Evolutionary conservation across 495 filamentous ascomycete species (phyloP).

Genomic region (Hypomontagnella submonticulosa): DNA sequence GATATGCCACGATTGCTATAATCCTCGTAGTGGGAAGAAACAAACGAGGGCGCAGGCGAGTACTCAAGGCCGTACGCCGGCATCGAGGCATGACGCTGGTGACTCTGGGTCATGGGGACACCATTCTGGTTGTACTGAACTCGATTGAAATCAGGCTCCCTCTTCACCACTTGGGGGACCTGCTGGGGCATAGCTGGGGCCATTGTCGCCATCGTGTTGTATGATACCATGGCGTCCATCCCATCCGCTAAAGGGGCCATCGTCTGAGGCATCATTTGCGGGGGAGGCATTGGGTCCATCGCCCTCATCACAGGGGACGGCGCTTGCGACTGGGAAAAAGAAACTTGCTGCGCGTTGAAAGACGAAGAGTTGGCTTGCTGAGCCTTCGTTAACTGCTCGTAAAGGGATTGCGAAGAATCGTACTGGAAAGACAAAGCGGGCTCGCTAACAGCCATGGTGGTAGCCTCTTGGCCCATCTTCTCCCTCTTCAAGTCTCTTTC

Average conservation of each 20-base stretch:
- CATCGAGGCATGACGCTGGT: constrained; percentile 96
- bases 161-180: constrained; percentile 79
- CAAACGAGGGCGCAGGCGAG: constrained; percentile 96
- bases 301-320: constrained; percentile 89
- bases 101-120: constrained; percentile 80
- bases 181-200: constrained; percentile 69
- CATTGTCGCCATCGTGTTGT: constrained; percentile 70
- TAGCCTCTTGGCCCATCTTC: constrained; percentile 99
- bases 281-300: constrained; percentile 75
- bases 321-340: constrained; percentile 79
- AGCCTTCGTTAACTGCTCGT: constrained; percentile 99
- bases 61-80: constrained; percentile 94
- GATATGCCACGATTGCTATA: constrained; percentile 97
- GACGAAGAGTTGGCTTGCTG: constrained; percentile 98
- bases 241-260: constrained; percentile 87
- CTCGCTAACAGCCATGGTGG: constrained; percentile 94
- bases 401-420: constrained; percentile 97
- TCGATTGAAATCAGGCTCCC: constrained; percentile 77
- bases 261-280: constrained; percentile 83
- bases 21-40: constrained; percentile 95
- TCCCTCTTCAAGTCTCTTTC: constrained; percentile 98
- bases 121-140: constrained; percentile 92
- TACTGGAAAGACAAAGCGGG: constrained; percentile 98
- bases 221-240: constrained; percentile 77
- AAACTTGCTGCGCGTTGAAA: constrained; percentile 85